Evolutionary conservation across 768 basidiomycete genomes (phyloP), one percentile per base, ranked within the genome.

Genomic region (Myochromella boudieri): DNA sequence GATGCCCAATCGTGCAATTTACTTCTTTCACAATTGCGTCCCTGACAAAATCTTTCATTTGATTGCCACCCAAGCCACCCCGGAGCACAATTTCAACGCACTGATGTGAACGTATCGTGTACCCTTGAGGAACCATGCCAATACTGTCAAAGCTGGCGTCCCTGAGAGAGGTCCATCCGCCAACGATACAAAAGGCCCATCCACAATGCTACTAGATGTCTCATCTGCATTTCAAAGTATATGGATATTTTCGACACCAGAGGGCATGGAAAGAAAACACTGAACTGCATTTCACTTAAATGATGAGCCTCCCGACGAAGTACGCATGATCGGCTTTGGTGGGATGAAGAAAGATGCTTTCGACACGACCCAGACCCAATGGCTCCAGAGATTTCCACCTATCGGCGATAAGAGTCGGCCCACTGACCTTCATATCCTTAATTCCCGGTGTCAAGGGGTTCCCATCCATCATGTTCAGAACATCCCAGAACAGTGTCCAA

Each of bases 141-240:
- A 34, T 15, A 7, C 6, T 11, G n/a, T 34, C 33, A 34, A 34
- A 7, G 33, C 33, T 15, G 6, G 33, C 33, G 6, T 34, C 17
- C 28, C 14, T 29, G 8, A 29, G 14, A 8, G 28, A 29, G 14
- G 28, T 14, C 28, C 29, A 44, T 34, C 34, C 34, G 18, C 34
- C 42, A n/a, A 33, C 42, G 29, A 44, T 44, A 15, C 20, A n/a
- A 22, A 44, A 2, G 42, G 42, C 8, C 42, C 42, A 22, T 10
- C 31, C 15, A 44, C 21, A 7, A 44, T 18, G 14, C 18, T 21
- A 24, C 25, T 44, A 18, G 18, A 21, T 9, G 29, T 33, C 24
- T 44, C 42, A 44, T 10, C 42, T 44, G 31, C 18, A 10, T 27
- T 29, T 14, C 18, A 31, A 10, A 15, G n/a, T n/a, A n/a, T 4